Base-by-base conservation (phyloP, 1,139 yeast species). In the Petasospora fabianii region DNA sequence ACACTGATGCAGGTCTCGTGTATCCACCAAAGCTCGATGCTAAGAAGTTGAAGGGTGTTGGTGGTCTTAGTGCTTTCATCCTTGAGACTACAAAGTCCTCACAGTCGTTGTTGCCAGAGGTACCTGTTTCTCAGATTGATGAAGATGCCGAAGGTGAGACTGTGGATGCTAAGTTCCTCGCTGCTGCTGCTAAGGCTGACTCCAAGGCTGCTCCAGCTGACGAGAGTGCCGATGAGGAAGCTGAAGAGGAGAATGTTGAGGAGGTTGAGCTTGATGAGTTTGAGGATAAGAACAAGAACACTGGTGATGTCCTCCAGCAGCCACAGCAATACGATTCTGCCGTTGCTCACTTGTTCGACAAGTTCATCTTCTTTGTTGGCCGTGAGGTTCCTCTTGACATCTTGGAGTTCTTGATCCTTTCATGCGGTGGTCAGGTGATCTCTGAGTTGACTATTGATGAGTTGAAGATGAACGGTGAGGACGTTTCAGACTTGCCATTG, bases 331-430 rank as follows among this genome's bases (percentile, higher is more conserved):
- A 64, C 47, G 71, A 68, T 24, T 69, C 77, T 24, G 75, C 81
- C 33, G 69, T 77, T 16, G 73, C 87, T 12, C 70, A 71, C 24
- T 67, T 92, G 41, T 86, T 92, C 59, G 70, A 82, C 38, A 75
- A 77, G 43, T 84, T 88, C 58, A 77, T 84, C 7, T 90, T 92
- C 62, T 92, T 68, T 59, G 77, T 94, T 46, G 96, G 97, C 42
- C 83, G 99, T 65, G 99, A 92, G 68, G 98, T 92, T 32, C 88
- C 97, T 19, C 71, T 90, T 49, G 97, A 92, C 54, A 78, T 90
- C 51, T 70, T 90, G 50, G 98, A 92, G 68, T 85, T 92, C 61
- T 74, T 90, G 51, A 80, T 90, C 46, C 71, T 88, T 46, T 77
- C 97, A 5, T 81, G 85, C 58, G 97, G 97, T 47, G 98, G 97